Percentiles rank a stretch among this genome's conserved stretches.
Conservation (phyloP, 2,329 filamentous ascomycete species). For the Cucurbitaria berberidis region DNA sequence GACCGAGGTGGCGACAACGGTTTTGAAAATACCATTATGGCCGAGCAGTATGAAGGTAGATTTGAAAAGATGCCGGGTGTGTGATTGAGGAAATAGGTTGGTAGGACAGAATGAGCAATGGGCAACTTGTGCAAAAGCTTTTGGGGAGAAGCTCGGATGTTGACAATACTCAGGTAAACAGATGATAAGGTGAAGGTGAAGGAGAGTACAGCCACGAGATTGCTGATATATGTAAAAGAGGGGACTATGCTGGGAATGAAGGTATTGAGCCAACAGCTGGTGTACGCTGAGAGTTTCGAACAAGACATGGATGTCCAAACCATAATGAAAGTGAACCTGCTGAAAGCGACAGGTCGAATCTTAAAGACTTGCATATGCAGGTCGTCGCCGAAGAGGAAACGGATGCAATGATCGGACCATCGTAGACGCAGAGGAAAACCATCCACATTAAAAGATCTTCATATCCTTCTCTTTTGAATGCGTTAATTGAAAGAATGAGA, state of each 20-base stretch:
- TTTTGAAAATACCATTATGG: slow-evolving; percentile 4
- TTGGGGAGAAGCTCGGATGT: slow-evolving; percentile 1
- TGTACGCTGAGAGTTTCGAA: neutral
- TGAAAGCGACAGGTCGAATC: slow-evolving; percentile 9
- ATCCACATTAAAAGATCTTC: neutral
- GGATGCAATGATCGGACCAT: neutral
- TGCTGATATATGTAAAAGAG: neutral
- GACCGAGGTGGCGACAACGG: slow-evolving; percentile 3
- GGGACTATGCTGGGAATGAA: neutral
- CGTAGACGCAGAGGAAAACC: neutral
- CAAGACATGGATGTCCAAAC: neutral
- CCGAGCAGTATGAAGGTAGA: too few species aligned
- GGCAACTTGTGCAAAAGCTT: slow-evolving; percentile 6
- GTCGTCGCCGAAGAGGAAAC: slow-evolving; percentile 9
- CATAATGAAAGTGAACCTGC: neutral
- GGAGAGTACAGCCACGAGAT: neutral
- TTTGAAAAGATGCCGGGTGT: slow-evolving; percentile 1
- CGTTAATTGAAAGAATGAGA: neutral
- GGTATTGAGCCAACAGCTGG: neutral
- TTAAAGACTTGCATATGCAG: slow-evolving; percentile 10
- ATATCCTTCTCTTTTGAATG: slow-evolving; percentile 3
- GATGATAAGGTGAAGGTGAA: slow-evolving; percentile 8
- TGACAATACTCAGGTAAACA: neutral
- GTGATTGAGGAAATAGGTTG: neutral
- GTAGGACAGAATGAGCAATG: slow-evolving; percentile 7